Conservation (phyloP, 192 early-diverging fungal genomes). For the Mortierella hygrophila region DNA sequence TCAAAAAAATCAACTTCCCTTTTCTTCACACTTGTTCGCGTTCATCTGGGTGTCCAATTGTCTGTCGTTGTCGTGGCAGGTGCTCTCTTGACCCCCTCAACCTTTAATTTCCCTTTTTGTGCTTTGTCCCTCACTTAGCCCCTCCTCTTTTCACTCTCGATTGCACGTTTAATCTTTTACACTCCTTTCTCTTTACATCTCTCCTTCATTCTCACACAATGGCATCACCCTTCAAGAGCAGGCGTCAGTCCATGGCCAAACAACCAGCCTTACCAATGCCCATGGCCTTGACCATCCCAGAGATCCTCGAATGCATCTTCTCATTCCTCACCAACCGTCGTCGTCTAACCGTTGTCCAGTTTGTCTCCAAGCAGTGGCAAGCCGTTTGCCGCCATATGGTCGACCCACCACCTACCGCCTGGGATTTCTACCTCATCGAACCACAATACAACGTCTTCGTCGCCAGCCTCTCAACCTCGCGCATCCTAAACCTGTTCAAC, state of each 20-base stretch:
- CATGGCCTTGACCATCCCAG: slow-evolving; percentile 10
- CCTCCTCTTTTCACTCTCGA: not conserved
- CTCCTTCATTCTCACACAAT: not conserved
- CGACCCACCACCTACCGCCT: not conserved
- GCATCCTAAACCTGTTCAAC: not conserved
- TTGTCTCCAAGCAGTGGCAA: slow-evolving; percentile 14
- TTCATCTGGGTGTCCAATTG: too few species aligned
- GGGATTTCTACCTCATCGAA: not conserved
- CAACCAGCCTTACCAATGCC: not conserved
- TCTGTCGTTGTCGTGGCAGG: too few species aligned
- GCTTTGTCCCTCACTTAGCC: too few species aligned
- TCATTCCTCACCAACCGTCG: not conserved
- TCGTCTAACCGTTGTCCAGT: not conserved
- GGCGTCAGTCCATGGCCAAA: not conserved
- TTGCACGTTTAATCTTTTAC: not conserved
- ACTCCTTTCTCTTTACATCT: not conserved
- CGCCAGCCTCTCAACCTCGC: not conserved
- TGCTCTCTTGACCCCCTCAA: too few species aligned
- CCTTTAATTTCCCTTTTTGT: too few species aligned
- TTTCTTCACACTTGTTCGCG: too few species aligned
- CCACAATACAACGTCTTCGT: not conserved
- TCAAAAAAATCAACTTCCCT: not conserved
- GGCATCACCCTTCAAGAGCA: not conserved
- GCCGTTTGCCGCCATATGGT: slow-evolving; percentile 4
- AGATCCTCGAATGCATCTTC: slow-evolving; percentile 20